Evolutionary conservation across 192 early-diverging fungal genomes (phyloP).

Genomic region (Coemansia asiatica): DNA sequence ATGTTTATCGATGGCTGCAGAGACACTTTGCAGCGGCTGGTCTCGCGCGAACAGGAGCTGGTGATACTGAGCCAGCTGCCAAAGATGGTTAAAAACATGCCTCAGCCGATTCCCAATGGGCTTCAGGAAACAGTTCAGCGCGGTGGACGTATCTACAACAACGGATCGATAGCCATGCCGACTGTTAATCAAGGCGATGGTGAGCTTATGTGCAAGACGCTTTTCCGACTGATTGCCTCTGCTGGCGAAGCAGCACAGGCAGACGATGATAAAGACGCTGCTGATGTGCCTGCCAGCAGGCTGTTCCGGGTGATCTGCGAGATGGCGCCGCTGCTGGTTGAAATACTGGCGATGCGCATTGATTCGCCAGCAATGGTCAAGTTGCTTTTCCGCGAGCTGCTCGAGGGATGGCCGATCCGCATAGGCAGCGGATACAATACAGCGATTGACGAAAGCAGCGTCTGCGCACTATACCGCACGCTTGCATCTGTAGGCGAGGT

Average conservation of each 20-base stretch:
- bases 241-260: neutral
- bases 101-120: constrained; percentile 46
- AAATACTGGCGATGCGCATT: constrained; percentile 23
- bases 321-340: constrained; percentile 32
- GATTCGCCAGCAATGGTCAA: constrained; percentile 17
- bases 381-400: constrained; percentile 12
- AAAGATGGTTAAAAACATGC: constrained; percentile 40
- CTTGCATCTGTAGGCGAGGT: constrained; percentile 35
- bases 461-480: constrained; percentile 25
- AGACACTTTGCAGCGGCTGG: constrained; percentile 22
- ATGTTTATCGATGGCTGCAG: constrained; percentile 26
- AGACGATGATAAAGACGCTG: too few relatives aligned
- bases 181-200: constrained; percentile 4
- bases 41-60: constrained; percentile 43
- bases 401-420: constrained; percentile 34
- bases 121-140: constrained; percentile 38
- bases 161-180: constrained; percentile 25
- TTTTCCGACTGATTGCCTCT: constrained; percentile 13
- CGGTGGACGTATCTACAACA: constrained; percentile 34
- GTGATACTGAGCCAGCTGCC: constrained; percentile 39
- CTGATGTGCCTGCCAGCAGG: neutral
- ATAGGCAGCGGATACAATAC: neutral
- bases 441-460: constrained; percentile 1
- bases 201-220: constrained; percentile 2
- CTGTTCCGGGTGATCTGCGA: constrained; percentile 23